Base-by-base conservation (phyloP, 176 grass and related monocot species). In the Leersia perrieri region DNA sequence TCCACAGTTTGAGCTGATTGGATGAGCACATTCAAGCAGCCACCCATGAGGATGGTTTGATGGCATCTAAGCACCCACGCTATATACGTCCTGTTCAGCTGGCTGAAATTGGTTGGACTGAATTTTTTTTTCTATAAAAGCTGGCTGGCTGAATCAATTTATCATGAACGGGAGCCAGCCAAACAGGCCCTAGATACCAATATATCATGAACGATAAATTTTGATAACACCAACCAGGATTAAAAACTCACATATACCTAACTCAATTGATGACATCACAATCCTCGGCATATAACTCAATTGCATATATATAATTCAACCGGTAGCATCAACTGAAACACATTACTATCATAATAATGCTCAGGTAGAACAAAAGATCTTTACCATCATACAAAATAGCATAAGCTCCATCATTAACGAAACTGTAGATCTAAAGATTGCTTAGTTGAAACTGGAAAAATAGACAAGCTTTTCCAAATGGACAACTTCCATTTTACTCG, bases 401-500 rank as follows among this genome's bases (percentile, higher is more conserved):
- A 69, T 33, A 68, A 47, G n/a, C 75, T 38, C 70, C 70, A 61
- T 75, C 14, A 75, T 58, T 45, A 49, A 73, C 25, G 13, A 68
- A 85, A 49, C 47, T 64, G 30, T 33, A 61, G 28, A 68, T 82
- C 36, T 65, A 70, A 76, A 23, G n/a, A 11, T 63, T 47, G 60
- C 22, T 33, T 2, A 47, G 49, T 42, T 81, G 74, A 40, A 66
- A 62, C 28, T 22, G 61, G 30, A 12, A 7, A 39, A 87, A 63
- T 16, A 74, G 20, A 75, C 18, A 60, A 45, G 63, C 4, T 44
- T 60, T 33, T 75, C 62, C 25, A 33, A 1, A 28, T 33, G 22
- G 35, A 61, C 14, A 42, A 58, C 72, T 44, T 66, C 76, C 55
- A 53, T 64, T 44, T 79, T 85, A 84, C 77, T 84, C 75, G 0